Percentiles rank a stretch among this genome's conserved stretches.
phyloP scores from a whole-genome alignment of 1,284 basidiomycete species.

The Naganishia sp. region DNA sequence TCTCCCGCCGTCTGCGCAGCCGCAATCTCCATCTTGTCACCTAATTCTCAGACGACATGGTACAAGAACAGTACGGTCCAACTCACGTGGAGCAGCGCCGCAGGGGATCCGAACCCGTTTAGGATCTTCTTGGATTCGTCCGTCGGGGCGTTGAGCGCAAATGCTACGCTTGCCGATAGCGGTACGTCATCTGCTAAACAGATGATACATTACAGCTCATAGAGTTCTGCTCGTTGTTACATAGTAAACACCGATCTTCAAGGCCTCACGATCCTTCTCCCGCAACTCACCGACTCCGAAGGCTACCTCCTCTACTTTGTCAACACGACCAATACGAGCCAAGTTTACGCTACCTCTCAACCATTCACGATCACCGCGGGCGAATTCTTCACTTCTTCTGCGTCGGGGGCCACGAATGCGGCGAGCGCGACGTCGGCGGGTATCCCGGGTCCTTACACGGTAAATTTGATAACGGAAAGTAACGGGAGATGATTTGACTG shows the following conservation, averaged over 20 bases:
- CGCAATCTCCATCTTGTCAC: constrained; percentile 44
- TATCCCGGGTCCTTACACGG: constrained; percentile 29
- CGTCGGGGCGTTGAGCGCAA: constrained; percentile 39
- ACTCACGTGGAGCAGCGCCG: constrained; percentile 47
- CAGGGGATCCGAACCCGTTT: constrained; percentile 45
- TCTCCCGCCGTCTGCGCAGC: constrained; percentile 34
- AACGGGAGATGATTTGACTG: neutral
- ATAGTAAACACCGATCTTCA: constrained; percentile 28
- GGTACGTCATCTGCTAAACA: neutral
- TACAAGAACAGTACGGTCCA: constrained; percentile 50
- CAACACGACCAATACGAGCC: constrained; percentile 54
- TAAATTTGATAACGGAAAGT: neutral
- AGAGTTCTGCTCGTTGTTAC: neutral
- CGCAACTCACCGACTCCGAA: constrained; percentile 19
- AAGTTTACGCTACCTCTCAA: constrained; percentile 56
- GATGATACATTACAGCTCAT: neutral
- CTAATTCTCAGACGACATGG: constrained; percentile 43
- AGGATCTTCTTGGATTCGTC: constrained; percentile 43
- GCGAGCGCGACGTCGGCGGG: constrained; percentile 2
- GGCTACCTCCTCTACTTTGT: constrained; percentile 58
- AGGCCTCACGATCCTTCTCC: constrained; percentile 31
- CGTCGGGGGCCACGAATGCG: neutral
- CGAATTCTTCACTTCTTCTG: constrained; percentile 22
- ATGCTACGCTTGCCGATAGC: constrained; percentile 43
- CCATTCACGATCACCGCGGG: constrained; percentile 54